Conservation (phyloP, 164 flowering plant species). For the Vitis rupestris region DNA sequence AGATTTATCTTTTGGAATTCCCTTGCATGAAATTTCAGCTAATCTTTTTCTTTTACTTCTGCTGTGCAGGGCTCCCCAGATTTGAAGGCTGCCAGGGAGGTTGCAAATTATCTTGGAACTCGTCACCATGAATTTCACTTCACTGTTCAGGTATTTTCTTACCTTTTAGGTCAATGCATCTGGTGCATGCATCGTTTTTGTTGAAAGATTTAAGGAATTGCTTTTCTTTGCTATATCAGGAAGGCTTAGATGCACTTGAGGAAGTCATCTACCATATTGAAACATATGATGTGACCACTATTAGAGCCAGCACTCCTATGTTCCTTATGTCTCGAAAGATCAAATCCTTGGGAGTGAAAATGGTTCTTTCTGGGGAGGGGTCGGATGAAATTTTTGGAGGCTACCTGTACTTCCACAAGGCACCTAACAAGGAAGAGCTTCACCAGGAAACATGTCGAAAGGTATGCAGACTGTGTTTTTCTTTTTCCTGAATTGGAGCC, state of each 20-base stretch:
- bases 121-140: constrained; percentile 92
- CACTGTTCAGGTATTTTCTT: constrained; percentile 73
- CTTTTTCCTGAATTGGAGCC: background rate
- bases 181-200: background rate
- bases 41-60: background rate
- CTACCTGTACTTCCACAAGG: constrained; percentile 90
- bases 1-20: background rate
- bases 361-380: constrained; percentile 97
- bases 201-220: background rate
- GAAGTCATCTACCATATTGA: constrained; percentile 94
- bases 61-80: constrained; percentile 87
- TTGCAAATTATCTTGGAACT: constrained; percentile 83
- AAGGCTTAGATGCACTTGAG: constrained; percentile 92
- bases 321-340: constrained; percentile 95
- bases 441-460: constrained; percentile 85
- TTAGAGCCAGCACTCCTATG: constrained; percentile 99
- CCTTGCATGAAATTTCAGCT: too few relatives aligned
- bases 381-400: constrained; percentile 97
- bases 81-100: constrained; percentile 89
- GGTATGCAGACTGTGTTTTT: constrained; percentile 34
- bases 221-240: constrained; percentile 44
- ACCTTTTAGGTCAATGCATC: background rate
- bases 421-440: constrained; percentile 90
- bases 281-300: constrained; percentile 95
- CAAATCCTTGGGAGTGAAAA: constrained; percentile 93